Percentiles rank a stretch among this genome's conserved stretches.
Evolutionary conservation across 192 early-diverging fungal genomes (phyloP).

Genomic region (Umbelopsis ramanniana): DNA sequence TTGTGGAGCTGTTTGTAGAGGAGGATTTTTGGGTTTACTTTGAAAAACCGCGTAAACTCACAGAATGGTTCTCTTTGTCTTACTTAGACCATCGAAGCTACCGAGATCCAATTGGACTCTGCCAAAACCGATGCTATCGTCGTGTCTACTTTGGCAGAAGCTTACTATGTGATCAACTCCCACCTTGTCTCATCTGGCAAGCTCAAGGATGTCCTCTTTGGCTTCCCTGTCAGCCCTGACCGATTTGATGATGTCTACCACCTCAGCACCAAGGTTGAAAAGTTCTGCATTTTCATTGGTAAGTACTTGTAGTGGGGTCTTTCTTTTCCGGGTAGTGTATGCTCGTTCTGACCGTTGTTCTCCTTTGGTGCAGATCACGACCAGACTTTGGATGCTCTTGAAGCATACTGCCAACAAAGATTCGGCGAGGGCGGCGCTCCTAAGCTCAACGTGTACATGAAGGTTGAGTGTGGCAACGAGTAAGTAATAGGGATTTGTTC

Average conservation of each 20-base stretch:
- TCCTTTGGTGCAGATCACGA: constrained; percentile 26
- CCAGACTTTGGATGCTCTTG: constrained; percentile 33
- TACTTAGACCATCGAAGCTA: constrained; percentile 37
- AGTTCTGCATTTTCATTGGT: constrained; percentile 39
- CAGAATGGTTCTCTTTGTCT: not conserved
- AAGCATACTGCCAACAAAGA: constrained; percentile 20
- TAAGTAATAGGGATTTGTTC: not conserved
- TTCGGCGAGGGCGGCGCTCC: not conserved
- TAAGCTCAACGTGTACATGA: constrained; percentile 32
- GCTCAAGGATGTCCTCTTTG: constrained; percentile 36
- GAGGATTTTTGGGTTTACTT: not conserved
- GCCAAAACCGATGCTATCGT: constrained; percentile 36
- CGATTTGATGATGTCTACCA: constrained; percentile 32
- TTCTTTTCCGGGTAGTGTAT: not conserved
- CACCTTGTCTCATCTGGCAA: constrained; percentile 22
- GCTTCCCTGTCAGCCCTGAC: constrained; percentile 38
- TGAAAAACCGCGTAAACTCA: too few species aligned
- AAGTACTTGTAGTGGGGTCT: not conserved
- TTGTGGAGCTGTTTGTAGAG: too few species aligned
- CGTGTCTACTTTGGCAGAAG: constrained; percentile 41
- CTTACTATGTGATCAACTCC: constrained; percentile 36
- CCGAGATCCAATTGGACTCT: constrained; percentile 29
- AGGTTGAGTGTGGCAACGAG: constrained; percentile 43
- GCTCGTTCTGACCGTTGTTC: not conserved
- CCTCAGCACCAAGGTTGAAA: constrained; percentile 26